phyloP scores from a whole-genome alignment of 306 rosid species.

The Citrullus amarus region DNA sequence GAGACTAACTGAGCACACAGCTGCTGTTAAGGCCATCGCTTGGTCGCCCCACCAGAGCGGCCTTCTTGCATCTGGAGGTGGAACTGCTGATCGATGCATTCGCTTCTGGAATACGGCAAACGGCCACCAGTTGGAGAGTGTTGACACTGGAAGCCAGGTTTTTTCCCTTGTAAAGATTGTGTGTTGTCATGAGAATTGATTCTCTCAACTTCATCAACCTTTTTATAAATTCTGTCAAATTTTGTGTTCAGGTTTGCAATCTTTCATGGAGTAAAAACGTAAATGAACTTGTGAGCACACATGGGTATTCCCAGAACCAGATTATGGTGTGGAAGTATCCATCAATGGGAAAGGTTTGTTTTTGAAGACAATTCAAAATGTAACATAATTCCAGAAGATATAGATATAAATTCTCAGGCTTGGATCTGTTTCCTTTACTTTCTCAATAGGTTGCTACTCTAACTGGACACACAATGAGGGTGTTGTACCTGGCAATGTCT shows the following conservation, averaged over 20 bases:
- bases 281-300: constrained; percentile 90
- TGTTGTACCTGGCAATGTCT: constrained; percentile 90
- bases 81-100: constrained; percentile 94
- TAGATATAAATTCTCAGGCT: background rate
- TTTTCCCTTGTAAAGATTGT: background rate
- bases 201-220: background rate
- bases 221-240: background rate
- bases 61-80: constrained; percentile 96
- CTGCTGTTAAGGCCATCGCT: constrained; percentile 96
- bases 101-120: constrained; percentile 99
- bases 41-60: constrained; percentile 98
- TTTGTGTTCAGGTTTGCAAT: constrained; percentile 64
- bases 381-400: background rate
- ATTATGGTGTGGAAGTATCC: constrained; percentile 99
- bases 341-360: constrained; percentile 57
- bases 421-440: background rate
- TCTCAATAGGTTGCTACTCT: constrained; percentile 74
- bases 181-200: background rate
- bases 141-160: constrained; percentile 99
- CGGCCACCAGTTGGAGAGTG: constrained; percentile 68
- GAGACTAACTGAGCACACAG: constrained; percentile 86
- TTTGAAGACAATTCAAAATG: background rate
- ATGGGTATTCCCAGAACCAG: constrained; percentile 96
- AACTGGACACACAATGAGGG: constrained; percentile 96
- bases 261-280: constrained; percentile 98